These are phyloP conservation scores for Penicillium robsamsonii DNA, from an alignment of 495 filamentous ascomycete genomes.

Conservation along the genomic window DNA sequence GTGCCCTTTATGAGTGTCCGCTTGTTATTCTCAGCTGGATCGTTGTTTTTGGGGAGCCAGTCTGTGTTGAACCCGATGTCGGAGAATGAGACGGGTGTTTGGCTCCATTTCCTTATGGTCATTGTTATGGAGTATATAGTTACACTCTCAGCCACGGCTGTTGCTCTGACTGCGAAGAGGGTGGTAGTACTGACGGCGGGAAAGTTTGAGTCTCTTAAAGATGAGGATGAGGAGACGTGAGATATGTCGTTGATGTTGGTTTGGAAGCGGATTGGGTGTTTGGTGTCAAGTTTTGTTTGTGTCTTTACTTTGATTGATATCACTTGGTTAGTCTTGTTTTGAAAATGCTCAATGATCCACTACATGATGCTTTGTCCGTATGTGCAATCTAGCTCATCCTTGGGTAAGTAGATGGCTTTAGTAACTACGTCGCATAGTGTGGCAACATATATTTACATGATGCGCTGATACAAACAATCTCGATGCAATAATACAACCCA, in stretches of 20 bases:
- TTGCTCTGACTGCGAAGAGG: conserved; percentile 5
- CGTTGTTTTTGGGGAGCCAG: neutral
- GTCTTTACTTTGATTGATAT: no score
- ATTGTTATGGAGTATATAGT: conserved; percentile 12
- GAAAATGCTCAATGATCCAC: neutral
- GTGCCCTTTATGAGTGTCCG: conserved; percentile 6
- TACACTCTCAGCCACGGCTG: conserved; percentile 2
- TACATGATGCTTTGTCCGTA: neutral
- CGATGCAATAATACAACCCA: neutral
- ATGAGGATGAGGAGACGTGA: neutral
- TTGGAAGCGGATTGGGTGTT: no score
- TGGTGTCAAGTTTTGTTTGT: no score
- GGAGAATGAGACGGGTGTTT: neutral
- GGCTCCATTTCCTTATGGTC: conserved; percentile 7
- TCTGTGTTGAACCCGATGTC: conserved; percentile 1
- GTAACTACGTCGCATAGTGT: no score
- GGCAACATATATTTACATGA: no score
- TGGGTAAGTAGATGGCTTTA: neutral
- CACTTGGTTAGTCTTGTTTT: neutral
- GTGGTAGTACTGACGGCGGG: conserved; percentile 2
- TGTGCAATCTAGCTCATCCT: neutral
- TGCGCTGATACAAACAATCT: neutral
- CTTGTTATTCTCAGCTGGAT: conserved; percentile 1
- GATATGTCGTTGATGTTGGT: no score
- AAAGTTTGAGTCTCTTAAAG: neutral